Percentiles rank a stretch among this genome's conserved stretches.
Evolutionary conservation across 1,139 yeast species (phyloP).

Genomic region (Ashbya aceris): DNA sequence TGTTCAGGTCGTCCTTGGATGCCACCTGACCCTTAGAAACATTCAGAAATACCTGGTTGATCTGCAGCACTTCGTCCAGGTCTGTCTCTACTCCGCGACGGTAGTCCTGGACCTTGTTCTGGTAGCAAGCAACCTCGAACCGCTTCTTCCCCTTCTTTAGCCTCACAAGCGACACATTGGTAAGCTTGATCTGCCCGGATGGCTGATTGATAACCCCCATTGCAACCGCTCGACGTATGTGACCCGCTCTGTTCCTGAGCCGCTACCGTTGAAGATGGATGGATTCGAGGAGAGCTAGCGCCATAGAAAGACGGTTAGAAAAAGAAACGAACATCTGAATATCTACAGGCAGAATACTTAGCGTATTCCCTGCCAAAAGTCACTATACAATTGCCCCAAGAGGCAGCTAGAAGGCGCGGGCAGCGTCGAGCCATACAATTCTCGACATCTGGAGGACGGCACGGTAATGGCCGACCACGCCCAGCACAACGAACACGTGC

Average conservation of each 20-base stretch:
- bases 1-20: slow-evolving; percentile 68
- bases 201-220: slow-evolving; percentile 62
- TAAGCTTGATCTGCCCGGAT: slow-evolving; percentile 73
- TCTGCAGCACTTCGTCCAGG: slow-evolving; percentile 88
- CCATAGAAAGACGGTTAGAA: neutral
- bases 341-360: neutral
- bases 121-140: slow-evolving; percentile 93
- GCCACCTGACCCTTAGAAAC: slow-evolving; percentile 96
- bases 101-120: slow-evolving; percentile 94
- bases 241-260: too few relatives aligned
- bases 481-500: slow-evolving; percentile 86
- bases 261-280: neutral
- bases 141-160: slow-evolving; percentile 85
- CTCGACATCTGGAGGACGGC: slow-evolving; percentile 65
- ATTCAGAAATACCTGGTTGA: slow-evolving; percentile 87
- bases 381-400: too few relatives aligned
- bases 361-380: neutral
- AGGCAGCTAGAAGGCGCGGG: too few relatives aligned
- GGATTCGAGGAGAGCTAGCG: neutral
- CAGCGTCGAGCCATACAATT: slow-evolving; percentile 21
- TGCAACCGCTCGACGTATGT: too few relatives aligned
- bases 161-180: slow-evolving; percentile 87
- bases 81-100: slow-evolving; percentile 82
- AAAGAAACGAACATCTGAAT: too few relatives aligned
- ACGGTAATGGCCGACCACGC: slow-evolving; percentile 76